Evolutionary conservation across 768 basidiomycete genomes (phyloP).

Genomic region (Antrodiella citrinella): DNA sequence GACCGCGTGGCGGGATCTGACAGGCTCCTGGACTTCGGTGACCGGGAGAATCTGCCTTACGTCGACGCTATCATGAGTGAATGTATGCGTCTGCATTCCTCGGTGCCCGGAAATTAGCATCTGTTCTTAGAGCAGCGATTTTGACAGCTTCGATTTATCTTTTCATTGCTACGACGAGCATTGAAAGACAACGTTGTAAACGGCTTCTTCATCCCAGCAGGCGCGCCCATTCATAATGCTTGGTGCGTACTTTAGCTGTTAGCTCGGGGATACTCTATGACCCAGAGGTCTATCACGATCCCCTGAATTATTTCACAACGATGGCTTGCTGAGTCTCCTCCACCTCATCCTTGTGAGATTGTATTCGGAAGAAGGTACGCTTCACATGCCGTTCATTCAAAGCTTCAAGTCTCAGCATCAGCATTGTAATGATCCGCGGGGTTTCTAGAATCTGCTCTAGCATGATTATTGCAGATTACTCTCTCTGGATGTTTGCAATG

Average conservation of each 20-base stretch:
- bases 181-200: constrained; percentile 22
- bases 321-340: background rate
- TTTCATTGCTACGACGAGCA: constrained; percentile 20
- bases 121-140: too few species aligned
- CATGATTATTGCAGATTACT: background rate
- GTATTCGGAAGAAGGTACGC: background rate
- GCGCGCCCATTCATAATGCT: constrained; percentile 22
- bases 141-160: too few species aligned
- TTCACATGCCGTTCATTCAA: too few species aligned
- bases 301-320: constrained; percentile 11
- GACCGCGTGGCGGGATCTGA: background rate
- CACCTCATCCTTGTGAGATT: background rate
- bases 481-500: background rate
- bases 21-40: background rate
- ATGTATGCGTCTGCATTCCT: background rate
- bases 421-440: too few species aligned
- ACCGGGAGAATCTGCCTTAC: background rate
- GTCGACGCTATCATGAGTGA: background rate
- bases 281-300: constrained; percentile 24
- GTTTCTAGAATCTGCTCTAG: background rate
- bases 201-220: constrained; percentile 26
- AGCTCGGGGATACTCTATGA: constrained; percentile 32
- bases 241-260: constrained; percentile 13
- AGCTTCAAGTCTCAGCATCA: too few species aligned
- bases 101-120: background rate